Percentiles rank a stretch among this genome's conserved stretches.
These are phyloP conservation scores for Carex myosuroides DNA, from an alignment of 176 grass and related monocot genomes.

Conservation along the genomic window DNA sequence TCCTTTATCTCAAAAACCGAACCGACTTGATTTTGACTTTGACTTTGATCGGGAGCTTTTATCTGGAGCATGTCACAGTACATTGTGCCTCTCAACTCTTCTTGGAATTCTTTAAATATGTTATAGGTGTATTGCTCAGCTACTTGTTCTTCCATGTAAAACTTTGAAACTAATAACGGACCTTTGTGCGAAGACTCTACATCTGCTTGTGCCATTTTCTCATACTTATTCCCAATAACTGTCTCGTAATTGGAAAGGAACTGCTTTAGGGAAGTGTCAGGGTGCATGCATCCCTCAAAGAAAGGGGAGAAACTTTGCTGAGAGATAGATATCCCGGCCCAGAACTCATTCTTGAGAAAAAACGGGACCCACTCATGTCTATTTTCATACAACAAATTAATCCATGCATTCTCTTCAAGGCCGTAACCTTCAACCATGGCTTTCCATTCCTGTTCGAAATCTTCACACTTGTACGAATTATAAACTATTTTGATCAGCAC, in stretches of 20 bases:
- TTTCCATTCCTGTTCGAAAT: constrained; percentile 78
- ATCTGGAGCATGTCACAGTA: constrained; percentile 81
- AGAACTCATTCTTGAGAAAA: constrained; percentile 84
- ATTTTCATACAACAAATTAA: constrained; percentile 67
- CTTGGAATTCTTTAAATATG: constrained; percentile 94
- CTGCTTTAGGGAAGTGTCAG: constrained; percentile 88
- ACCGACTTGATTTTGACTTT: constrained; percentile 25
- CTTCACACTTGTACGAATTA: constrained; percentile 51
- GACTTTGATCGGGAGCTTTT: constrained; percentile 35
- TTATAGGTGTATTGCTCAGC: constrained; percentile 83
- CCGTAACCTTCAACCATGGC: constrained; percentile 53
- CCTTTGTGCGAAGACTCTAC: constrained; percentile 76
- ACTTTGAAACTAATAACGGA: constrained; percentile 84
- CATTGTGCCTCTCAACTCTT: constrained; percentile 93
- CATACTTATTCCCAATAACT: constrained; percentile 78
- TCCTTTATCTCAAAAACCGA: constrained; percentile 78
- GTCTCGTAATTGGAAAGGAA: constrained; percentile 91
- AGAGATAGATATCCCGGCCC: constrained; percentile 77
- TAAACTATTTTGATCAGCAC: constrained; percentile 57
- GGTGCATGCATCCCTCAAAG: constrained; percentile 91
- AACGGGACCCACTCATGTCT: constrained; percentile 65
- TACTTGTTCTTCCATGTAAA: constrained; percentile 94
- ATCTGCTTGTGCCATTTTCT: constrained; percentile 83
- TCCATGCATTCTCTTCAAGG: constrained; percentile 78
- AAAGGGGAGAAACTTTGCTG: constrained; percentile 60